phyloP scores from a whole-genome alignment of 441 rosid genomes.

The Capsella rubella region DNA sequence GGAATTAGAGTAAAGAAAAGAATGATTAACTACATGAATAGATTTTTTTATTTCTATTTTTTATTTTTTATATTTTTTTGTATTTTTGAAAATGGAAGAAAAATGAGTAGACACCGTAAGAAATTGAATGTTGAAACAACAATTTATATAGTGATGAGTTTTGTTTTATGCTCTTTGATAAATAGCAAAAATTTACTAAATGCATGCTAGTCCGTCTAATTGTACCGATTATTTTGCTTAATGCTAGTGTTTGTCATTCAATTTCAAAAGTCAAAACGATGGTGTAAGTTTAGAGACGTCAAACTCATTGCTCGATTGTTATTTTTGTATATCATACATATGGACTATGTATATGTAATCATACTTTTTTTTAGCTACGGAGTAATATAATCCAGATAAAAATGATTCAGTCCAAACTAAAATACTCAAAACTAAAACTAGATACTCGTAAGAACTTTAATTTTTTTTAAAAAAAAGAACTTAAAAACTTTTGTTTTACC shows the following conservation, averaged over 20 bases:
- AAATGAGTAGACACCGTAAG: neutral
- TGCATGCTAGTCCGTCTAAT: constrained; percentile 12
- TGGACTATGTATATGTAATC: no score
- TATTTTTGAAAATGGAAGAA: neutral
- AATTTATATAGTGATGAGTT: constrained; percentile 8
- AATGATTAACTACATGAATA: no score
- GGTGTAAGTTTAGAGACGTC: neutral
- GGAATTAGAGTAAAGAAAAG: no score
- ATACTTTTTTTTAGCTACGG: no score
- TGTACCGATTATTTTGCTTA: constrained; percentile 5
- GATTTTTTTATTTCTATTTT: neutral
- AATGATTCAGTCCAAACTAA: no score
- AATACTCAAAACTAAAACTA: no score
- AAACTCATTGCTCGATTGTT: neutral
- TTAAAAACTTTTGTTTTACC: no score
- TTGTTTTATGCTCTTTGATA: neutral
- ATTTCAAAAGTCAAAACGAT: neutral
- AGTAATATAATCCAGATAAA: no score
- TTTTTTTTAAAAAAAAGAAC: no score
- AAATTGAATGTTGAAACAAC: neutral
- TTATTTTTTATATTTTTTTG: neutral
- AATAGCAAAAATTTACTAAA: constrained; percentile 18
- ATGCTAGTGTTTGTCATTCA: neutral
- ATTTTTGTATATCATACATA: neutral
- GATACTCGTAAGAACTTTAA: no score